Evolutionary conservation across 495 filamentous ascomycete genomes (phyloP).

Genomic region (Penicillium verhagenii): DNA sequence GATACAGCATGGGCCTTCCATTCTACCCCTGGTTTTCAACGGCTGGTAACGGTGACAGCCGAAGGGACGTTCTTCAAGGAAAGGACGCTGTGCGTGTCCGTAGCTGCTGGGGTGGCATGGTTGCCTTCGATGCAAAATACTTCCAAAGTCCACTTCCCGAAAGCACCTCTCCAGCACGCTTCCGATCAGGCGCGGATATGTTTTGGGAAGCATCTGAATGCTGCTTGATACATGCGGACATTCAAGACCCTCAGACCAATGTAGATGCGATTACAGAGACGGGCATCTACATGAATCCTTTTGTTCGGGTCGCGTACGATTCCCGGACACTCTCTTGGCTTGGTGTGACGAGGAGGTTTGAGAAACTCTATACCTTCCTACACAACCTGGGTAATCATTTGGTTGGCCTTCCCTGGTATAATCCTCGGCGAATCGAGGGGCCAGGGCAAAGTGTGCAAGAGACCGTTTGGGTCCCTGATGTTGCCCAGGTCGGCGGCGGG

Average conservation of each 20-base stretch:
- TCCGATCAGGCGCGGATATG: slow-evolving; percentile 61
- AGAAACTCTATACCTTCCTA: slow-evolving; percentile 54
- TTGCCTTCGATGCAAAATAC: slow-evolving; percentile 70
- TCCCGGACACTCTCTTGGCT: slow-evolving; percentile 54
- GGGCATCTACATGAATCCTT: slow-evolving; percentile 70
- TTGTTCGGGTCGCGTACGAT: slow-evolving; percentile 66
- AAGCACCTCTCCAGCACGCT: slow-evolving; percentile 51
- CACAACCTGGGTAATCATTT: slow-evolving; percentile 55
- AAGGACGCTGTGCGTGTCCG: slow-evolving; percentile 70
- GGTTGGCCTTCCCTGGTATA: slow-evolving; percentile 53
- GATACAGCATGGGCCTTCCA: slow-evolving; percentile 66
- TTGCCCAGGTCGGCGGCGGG: slow-evolving; percentile 26
- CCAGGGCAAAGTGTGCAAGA: slow-evolving; percentile 54
- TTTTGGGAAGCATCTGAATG: slow-evolving; percentile 81
- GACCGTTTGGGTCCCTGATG: slow-evolving; percentile 51
- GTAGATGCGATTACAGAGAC: slow-evolving; percentile 45
- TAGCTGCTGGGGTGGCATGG: slow-evolving; percentile 82
- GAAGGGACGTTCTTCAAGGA: slow-evolving; percentile 58
- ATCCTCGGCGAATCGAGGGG: slow-evolving; percentile 55
- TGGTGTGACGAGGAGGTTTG: slow-evolving; percentile 53
- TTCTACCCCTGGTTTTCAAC: slow-evolving; percentile 74
- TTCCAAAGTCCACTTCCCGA: slow-evolving; percentile 41
- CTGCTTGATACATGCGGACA: slow-evolving; percentile 73
- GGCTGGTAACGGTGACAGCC: slow-evolving; percentile 54
- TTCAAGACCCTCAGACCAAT: slow-evolving; percentile 45